A percentile compares a stretch with the other conserved stretches of the same genome.
Evolutionary conservation across 2,329 filamentous ascomycete genomes (phyloP).

Genomic region (Aspergillus sp.): DNA sequence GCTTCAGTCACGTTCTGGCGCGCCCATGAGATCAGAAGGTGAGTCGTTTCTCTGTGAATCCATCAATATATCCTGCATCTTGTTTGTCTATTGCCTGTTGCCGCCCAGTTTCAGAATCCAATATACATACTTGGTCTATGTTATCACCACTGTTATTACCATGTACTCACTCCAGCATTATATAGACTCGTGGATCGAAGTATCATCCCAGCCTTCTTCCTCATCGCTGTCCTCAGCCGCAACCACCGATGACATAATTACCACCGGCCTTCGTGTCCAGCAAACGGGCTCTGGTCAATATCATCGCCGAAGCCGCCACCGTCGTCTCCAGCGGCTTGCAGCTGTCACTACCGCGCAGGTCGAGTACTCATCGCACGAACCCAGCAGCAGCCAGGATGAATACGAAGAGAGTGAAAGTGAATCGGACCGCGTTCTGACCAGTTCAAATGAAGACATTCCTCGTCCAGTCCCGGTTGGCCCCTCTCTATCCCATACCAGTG

Average conservation of each 20-base stretch:
- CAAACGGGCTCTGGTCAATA: conserved; percentile 53
- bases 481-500: conserved; percentile 24
- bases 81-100: conserved; percentile 5
- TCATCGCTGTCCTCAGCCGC: conserved; percentile 82
- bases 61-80: conserved; percentile 14
- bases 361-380: conserved; percentile 44
- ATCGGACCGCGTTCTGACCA: conserved; percentile 69
- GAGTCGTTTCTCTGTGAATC: conserved; percentile 19
- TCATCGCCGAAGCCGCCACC: conserved; percentile 59
- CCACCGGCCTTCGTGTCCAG: conserved; percentile 78
- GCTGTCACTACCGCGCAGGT: conserved; percentile 42
- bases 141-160: conserved; percentile 4
- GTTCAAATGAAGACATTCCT: conserved; percentile 60
- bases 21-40: conserved; percentile 46
- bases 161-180: conserved; percentile 49
- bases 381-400: conserved; percentile 82
- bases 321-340: conserved; percentile 35
- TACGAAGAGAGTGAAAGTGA: conserved; percentile 93
- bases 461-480: conserved; percentile 24
- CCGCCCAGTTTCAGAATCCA: conserved; percentile 8
- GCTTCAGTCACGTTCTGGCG: conserved; percentile 34
- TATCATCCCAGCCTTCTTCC: conserved; percentile 88
- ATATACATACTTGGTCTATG: conserved; percentile 19
- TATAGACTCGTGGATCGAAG: conserved; percentile 93
- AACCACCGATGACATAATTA: conserved; percentile 78